Base-by-base conservation (phyloP, 1,139 yeast species). In the Hanseniaspora gamundiae region DNA sequence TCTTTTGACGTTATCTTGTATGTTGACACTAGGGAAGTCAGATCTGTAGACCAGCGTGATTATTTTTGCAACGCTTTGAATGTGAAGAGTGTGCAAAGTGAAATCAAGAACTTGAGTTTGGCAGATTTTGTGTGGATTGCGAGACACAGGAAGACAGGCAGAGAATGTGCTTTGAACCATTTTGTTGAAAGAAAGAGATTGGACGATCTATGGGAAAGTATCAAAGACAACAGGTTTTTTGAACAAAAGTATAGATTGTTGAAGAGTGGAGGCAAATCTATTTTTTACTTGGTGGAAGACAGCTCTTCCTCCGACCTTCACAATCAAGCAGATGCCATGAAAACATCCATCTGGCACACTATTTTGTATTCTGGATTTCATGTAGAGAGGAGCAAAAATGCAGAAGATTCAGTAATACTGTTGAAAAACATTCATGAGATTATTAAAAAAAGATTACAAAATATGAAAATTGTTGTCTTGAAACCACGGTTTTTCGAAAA, bases 81-180 rank as follows among this genome's bases (percentile, higher is more conserved):
- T 1, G 56, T 66, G 13, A 60, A 70, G 22, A 78, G 78, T 0
- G 66, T 83, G 1, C 61, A 65, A 4, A 69, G 76, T 43, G 80
- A 75, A 20, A 74, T 73, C 0, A 62, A 75, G 42, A 68, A 82
- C 1, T 66, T 93, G 35, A 67, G 94, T 0, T 76, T 88, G 2
- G 97, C 98, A 1, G 99, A 93, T 66, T 78, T 81, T 1, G 53
- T 83, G 9, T 93, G 98, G 98, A 70, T 87, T 3, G 98, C 96
- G 0, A 71, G 71, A 47, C 73, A 87, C 55, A 71, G 65, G 43
- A 54, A 49, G 0, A 74, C 84, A 0, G 70, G 73, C 1, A 71
- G 72, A 46, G 80, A 79, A 46, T 87, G 80, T 2, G 80, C 85
- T 1, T 62, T 93, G 19, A 85, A 88, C 56, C 79, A 75, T 50